Evolutionary conservation across 2,329 filamentous ascomycete genomes (phyloP).

Genomic region (Alternaria panax): DNA sequence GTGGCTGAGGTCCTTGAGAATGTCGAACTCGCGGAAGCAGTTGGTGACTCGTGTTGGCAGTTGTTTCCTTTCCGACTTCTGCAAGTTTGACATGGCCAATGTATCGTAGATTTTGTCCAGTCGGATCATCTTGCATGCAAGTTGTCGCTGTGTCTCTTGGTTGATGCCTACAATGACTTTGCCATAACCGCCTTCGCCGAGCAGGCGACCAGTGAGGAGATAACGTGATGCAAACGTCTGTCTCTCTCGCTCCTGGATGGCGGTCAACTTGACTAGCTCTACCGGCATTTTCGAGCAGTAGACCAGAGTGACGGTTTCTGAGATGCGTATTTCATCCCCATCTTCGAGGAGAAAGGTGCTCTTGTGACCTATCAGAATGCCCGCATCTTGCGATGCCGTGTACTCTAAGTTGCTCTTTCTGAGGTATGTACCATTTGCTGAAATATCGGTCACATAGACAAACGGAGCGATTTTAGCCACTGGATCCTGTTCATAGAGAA

Average conservation of each 20-base stretch:
- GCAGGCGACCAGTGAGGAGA: constrained; percentile 56
- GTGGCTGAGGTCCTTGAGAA: constrained; percentile 63
- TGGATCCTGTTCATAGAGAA: constrained; percentile 54
- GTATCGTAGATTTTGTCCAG: constrained; percentile 46
- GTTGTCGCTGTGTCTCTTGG: constrained; percentile 61
- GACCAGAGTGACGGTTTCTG: constrained; percentile 33
- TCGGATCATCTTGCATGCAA: constrained; percentile 73
- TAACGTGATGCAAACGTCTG: constrained; percentile 59
- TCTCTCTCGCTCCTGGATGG: constrained; percentile 42
- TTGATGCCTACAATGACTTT: constrained; percentile 64
- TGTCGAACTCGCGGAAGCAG: constrained; percentile 54
- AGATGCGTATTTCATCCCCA: constrained; percentile 53
- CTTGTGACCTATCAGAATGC: constrained; percentile 42
- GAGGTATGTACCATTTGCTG: constrained; percentile 53
- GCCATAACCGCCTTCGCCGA: constrained; percentile 64
- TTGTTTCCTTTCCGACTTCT: constrained; percentile 16
- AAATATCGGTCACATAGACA: constrained; percentile 57
- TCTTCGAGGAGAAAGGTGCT: constrained; percentile 54
- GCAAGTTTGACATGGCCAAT: constrained; percentile 11
- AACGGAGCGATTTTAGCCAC: constrained; percentile 51
- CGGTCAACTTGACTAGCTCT: constrained; percentile 23
- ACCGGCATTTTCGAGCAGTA: constrained; percentile 27
- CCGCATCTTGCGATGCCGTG: constrained; percentile 30
- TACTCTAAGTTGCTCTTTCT: constrained; percentile 36
- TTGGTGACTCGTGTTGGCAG: constrained; percentile 36